Conservation (phyloP, 495 filamentous ascomycete genomes). For the Talaromyces trachyspermus region DNA sequence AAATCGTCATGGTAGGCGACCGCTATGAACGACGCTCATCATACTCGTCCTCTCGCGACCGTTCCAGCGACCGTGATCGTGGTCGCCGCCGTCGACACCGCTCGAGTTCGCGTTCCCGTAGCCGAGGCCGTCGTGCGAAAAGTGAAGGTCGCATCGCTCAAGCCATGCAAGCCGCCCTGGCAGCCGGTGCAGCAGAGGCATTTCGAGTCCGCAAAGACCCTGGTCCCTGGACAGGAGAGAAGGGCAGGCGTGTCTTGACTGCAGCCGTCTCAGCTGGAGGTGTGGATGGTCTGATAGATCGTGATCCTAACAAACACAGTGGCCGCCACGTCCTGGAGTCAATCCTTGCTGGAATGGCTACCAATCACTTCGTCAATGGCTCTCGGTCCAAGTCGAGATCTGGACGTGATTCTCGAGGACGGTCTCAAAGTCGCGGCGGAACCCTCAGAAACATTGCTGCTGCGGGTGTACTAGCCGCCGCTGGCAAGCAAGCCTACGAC, state of each 20-base stretch:
- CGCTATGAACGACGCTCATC: constrained; percentile 32
- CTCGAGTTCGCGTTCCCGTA: constrained; percentile 45
- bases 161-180: constrained; percentile 76
- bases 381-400: constrained; percentile 50
- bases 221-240: constrained; percentile 75
- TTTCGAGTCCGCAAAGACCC: constrained; percentile 81
- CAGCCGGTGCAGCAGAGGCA: constrained; percentile 81
- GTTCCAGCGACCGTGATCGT: too few relatives aligned
- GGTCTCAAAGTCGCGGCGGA: constrained; percentile 32
- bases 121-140: constrained; percentile 30
- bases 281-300: constrained; percentile 67
- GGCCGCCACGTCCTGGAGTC: constrained; percentile 64
- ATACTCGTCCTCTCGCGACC: constrained; percentile 29
- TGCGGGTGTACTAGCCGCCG: constrained; percentile 67
- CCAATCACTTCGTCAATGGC: constrained; percentile 75
- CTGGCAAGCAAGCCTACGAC: constrained; percentile 71
- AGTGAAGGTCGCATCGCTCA: constrained; percentile 66
- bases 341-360: constrained; percentile 75
- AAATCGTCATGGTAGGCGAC: constrained; percentile 22
- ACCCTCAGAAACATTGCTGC: constrained; percentile 59
- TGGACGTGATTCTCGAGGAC: constrained; percentile 31
- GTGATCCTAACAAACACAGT: constrained; percentile 64
- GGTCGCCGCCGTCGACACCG: constrained; percentile 46
- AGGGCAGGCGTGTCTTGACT: constrained; percentile 80
- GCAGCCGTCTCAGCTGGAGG: constrained; percentile 79